Conservation (phyloP, 108 stramenopile genomes). For the Aurantiochytrium sp. region DNA sequence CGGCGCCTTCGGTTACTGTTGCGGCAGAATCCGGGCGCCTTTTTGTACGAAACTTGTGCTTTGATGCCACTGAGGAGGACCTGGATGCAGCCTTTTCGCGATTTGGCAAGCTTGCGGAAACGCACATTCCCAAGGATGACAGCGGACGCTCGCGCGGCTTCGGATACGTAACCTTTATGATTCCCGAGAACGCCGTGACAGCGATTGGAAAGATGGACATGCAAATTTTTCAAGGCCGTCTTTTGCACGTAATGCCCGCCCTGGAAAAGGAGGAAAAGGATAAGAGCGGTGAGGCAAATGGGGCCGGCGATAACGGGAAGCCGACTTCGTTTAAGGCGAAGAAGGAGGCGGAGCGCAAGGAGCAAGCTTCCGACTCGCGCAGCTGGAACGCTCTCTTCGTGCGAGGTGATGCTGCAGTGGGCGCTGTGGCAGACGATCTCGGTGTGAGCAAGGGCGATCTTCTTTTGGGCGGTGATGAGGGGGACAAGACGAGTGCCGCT, state of each 20-base stretch:
- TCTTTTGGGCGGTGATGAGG: constrained; percentile 76
- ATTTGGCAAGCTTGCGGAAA: constrained; percentile 64
- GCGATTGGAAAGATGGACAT: constrained; percentile 61
- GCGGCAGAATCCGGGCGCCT: constrained; percentile 45
- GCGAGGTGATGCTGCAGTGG: constrained; percentile 87
- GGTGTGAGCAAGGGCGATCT: constrained; percentile 79
- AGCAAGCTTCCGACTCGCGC: constrained; percentile 54
- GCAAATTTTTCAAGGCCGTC: constrained; percentile 72
- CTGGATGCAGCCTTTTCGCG: constrained; percentile 64
- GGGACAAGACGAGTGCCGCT: constrained; percentile 37
- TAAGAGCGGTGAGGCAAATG: background rate
- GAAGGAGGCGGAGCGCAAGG: constrained; percentile 73
- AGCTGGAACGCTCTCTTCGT: constrained; percentile 90
- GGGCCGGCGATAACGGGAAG: background rate
- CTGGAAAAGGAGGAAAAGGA: background rate
- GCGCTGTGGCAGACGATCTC: constrained; percentile 74
- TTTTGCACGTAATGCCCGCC: constrained; percentile 73
- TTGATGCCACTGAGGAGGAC: constrained; percentile 78
- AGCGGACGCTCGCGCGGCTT: constrained; percentile 72
- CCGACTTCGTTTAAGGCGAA: constrained; percentile 71
- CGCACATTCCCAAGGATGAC: constrained; percentile 84
- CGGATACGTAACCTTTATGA: constrained; percentile 70
- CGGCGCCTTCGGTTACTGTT: background rate
- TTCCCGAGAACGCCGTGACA: constrained; percentile 44
- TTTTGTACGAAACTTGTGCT: constrained; percentile 90